Conservation (phyloP, 257 asterid species). For the Schizonepeta tenuifolia region DNA sequence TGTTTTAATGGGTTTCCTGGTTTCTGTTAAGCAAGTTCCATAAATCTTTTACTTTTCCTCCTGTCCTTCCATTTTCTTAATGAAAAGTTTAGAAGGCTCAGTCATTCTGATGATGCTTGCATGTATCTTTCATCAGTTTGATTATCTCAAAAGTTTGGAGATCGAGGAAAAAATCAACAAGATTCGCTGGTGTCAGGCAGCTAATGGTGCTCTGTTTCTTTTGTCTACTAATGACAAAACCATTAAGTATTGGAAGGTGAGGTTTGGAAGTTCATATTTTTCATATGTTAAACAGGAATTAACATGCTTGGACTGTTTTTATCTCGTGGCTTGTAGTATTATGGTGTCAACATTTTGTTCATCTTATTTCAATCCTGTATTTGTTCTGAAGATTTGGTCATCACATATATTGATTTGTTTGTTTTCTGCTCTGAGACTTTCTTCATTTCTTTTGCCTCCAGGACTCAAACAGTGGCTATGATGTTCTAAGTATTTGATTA, state of each 20-base stretch:
- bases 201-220: slow-evolving; percentile 78
- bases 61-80: slow-evolving; percentile 7
- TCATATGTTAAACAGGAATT: slow-evolving; percentile 1
- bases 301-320: slow-evolving; percentile 2
- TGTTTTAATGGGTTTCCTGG: background rate
- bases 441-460: slow-evolving; percentile 20
- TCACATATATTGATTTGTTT: slow-evolving; percentile 17
- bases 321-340: slow-evolving; percentile 24
- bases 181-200: slow-evolving; percentile 84
- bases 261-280: slow-evolving; percentile 29
- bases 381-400: slow-evolving; percentile 23
- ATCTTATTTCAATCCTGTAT: slow-evolving; percentile 14
- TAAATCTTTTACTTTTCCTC: slow-evolving; percentile 1
- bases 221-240: slow-evolving; percentile 87
- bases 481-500: slow-evolving; percentile 26
- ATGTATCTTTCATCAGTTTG: slow-evolving; percentile 59
- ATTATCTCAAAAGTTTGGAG: slow-evolving; percentile 86
- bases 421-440: slow-evolving; percentile 21
- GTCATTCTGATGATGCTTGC: slow-evolving; percentile 31
- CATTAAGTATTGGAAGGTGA: slow-evolving; percentile 83
- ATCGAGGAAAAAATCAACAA: slow-evolving; percentile 91
- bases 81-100: slow-evolving; percentile 20
- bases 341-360: slow-evolving; percentile 15
- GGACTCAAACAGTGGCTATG: slow-evolving; percentile 4
- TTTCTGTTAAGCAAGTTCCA: slow-evolving; percentile 24